Base-by-base conservation (phyloP, 345 rosid genomes). In the Eucalyptus dawsonii region DNA sequence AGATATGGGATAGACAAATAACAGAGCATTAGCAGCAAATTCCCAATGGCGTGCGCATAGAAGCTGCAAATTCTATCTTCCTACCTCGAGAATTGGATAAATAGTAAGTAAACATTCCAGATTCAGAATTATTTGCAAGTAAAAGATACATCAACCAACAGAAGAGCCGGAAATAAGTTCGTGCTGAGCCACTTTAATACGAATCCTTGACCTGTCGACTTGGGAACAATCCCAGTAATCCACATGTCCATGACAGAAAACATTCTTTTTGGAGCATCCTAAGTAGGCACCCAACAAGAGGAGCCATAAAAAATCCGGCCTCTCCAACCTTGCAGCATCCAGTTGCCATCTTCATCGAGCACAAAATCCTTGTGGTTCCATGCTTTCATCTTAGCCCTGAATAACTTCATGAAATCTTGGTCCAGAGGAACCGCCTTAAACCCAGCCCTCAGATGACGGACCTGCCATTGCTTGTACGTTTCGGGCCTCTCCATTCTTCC, bases 271-370 rank as follows among this genome's bases (percentile, higher is more conserved):
- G 86, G 34, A 8, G 11, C 50, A 29, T 58, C 50, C 89, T 91
- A 91, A 69, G 91, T 92, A 89, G 99, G 95, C 60, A 94, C 90
- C 99, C 99, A 97, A 90, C 95, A 93, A 25, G 96, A 92, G n/a
- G 95, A 90, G 88, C 95, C 98, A 88, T 50, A 90, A 9, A 94
- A 67, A 87, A 94, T 95, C 54, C 98, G 91, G 65, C 99, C 99
- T 93, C 96, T 97, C 99, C 99, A 97, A 80, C 99, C 97, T 92
- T 93, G 96, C 90, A 97, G 91, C 94, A 97, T 94, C 98, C 99
- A 97, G 86, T 94, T 72, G 87, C 91, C 87, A 90, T 94, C 97
- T 89, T 93, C 92, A 88, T 97, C 98, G 22, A 97, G 86, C 40
- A 94, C 92, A 87, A 95, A 97, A 90, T 97, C 97, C 88, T 93